Conservation (phyloP, 495 filamentous ascomycete genomes). For the Xylaria telfairii region DNA sequence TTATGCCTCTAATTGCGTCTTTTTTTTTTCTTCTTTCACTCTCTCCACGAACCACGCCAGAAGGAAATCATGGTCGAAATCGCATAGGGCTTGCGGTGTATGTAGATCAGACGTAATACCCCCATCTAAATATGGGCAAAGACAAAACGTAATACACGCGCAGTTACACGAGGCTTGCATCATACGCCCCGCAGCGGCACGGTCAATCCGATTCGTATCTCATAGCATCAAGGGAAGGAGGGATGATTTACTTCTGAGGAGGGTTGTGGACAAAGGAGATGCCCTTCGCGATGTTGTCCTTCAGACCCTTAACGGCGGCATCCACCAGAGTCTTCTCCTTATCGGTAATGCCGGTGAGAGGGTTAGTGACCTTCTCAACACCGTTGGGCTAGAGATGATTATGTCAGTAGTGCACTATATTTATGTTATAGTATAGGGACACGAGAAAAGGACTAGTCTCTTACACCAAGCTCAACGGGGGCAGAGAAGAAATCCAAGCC, state of each 20-base stretch:
- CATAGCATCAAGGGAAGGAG: constrained; percentile 32
- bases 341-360: constrained; percentile 72
- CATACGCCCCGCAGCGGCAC: constrained; percentile 19
- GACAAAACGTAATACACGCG: constrained; percentile 15
- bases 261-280: constrained; percentile 86
- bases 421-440: not conserved
- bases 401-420: constrained; percentile 38
- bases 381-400: constrained; percentile 69
- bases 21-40: constrained; percentile 39
- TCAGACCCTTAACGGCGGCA: constrained; percentile 72
- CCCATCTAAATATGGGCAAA: constrained; percentile 12
- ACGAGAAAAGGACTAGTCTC: constrained; percentile 37
- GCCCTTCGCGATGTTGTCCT: constrained; percentile 93
- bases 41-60: constrained; percentile 43
- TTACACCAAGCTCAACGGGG: constrained; percentile 91
- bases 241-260: constrained; percentile 61
- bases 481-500: constrained; percentile 96
- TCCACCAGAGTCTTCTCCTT: constrained; percentile 88
- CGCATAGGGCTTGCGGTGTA: constrained; percentile 6
- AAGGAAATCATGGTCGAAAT: constrained; percentile 19
- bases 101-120: constrained; percentile 15
- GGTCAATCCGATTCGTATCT: constrained; percentile 30
- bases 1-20: constrained; percentile 28
- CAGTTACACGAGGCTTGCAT: constrained; percentile 7
- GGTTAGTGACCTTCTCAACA: constrained; percentile 80